Conservation (phyloP, 495 filamentous ascomycete species). For the Xylaria cubensis region DNA sequence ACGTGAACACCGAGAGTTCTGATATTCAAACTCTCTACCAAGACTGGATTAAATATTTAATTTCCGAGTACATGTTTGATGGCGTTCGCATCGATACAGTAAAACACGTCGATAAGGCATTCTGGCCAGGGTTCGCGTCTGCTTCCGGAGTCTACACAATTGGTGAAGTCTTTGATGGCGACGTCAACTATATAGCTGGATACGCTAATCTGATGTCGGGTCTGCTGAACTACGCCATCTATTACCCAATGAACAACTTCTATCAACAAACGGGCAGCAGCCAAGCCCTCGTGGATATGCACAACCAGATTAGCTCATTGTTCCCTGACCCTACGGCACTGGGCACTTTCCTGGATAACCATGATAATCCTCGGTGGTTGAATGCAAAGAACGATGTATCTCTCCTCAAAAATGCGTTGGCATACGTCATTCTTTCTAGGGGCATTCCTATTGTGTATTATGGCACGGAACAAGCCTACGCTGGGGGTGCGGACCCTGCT, state of each 20-base stretch:
- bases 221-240: constrained; percentile 71
- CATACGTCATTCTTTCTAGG: constrained; percentile 71
- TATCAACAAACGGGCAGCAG: constrained; percentile 64
- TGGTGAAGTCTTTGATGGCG: constrained; percentile 72
- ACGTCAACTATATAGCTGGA: constrained; percentile 64
- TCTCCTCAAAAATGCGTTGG: constrained; percentile 71
- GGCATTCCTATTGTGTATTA: constrained; percentile 53
- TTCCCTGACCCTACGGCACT: constrained; percentile 43
- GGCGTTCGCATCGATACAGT: constrained; percentile 80
- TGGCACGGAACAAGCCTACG: constrained; percentile 77
- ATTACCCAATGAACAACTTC: constrained; percentile 63
- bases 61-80: constrained; percentile 76
- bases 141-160: constrained; percentile 75
- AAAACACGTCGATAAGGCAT: constrained; percentile 72
- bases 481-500: constrained; percentile 61
- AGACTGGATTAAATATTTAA: constrained; percentile 68
- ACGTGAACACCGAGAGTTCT: constrained; percentile 69
- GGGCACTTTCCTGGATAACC: constrained; percentile 81
- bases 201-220: constrained; percentile 71
- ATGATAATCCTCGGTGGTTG: constrained; percentile 74
- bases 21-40: constrained; percentile 65
- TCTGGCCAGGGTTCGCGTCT: constrained; percentile 68
- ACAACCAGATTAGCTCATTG: constrained; percentile 58
- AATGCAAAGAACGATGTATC: constrained; percentile 61
- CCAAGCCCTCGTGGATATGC: constrained; percentile 63